These are phyloP conservation scores for Pleurotus pulmonarius DNA, from an alignment of 768 basidiomycete species.

Conservation along the genomic window DNA sequence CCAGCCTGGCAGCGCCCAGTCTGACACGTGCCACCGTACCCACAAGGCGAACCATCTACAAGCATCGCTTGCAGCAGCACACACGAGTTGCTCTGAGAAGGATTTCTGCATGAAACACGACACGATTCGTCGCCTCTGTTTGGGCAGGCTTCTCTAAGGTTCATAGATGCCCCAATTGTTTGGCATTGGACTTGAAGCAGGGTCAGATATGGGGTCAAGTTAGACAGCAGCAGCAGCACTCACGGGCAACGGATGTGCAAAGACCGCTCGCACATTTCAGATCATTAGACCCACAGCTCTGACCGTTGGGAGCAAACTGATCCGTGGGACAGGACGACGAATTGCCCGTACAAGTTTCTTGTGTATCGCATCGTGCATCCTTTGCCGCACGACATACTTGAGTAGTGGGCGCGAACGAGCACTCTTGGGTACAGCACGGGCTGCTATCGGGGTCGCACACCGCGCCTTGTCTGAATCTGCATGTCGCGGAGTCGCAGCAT, in stretches of 20 bases:
- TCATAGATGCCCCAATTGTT: conserved; percentile 67
- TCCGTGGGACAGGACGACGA: conserved; percentile 72
- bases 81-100: conserved; percentile 55
- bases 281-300: conserved; percentile 59
- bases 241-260: conserved; percentile 72
- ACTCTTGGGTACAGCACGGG: conserved; percentile 68
- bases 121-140: conserved; percentile 61
- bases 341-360: conserved; percentile 74
- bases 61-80: conserved; percentile 66
- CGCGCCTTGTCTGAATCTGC: conserved; percentile 69
- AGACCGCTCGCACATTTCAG: conserved; percentile 73
- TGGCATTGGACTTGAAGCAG: conserved; percentile 63
- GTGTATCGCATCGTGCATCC: conserved; percentile 64
- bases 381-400: conserved; percentile 69
- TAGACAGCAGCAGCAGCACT: conserved; percentile 22
- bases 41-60: conserved; percentile 82
- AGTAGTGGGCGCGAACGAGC: conserved; percentile 63
- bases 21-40: conserved; percentile 69
- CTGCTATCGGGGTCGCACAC: conserved; percentile 78
- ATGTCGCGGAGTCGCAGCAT: conserved; percentile 74
- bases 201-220: conserved; percentile 1
- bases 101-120: conserved; percentile 79
- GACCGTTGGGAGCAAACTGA: conserved; percentile 56
- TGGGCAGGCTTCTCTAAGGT: conserved; percentile 63
- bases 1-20: conserved; percentile 61